These are phyloP conservation scores for Litchi chinensis DNA, from an alignment of 345 rosid genomes.

Conservation along the genomic window DNA sequence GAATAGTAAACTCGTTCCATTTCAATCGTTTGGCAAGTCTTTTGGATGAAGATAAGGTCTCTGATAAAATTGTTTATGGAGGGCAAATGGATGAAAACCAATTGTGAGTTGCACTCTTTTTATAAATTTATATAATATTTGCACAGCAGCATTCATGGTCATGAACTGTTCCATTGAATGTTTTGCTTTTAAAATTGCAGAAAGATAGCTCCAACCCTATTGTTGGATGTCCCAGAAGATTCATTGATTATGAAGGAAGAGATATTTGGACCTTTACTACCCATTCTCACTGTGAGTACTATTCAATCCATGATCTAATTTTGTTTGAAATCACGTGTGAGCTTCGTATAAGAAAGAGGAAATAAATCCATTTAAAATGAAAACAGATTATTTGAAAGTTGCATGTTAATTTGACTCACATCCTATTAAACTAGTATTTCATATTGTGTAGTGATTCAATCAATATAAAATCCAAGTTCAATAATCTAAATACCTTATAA, in stretches of 20 bases:
- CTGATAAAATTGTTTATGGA: conserved; percentile 43
- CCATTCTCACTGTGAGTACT: conserved; percentile 47
- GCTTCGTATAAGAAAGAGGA: no score
- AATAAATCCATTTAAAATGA: no score
- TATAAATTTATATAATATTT: not conserved
- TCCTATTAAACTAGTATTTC: no score
- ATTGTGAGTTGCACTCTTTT: conserved; percentile 34
- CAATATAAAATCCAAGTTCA: no score
- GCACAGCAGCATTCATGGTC: not conserved
- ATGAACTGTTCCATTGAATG: not conserved
- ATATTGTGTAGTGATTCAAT: no score
- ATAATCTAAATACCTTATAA: no score
- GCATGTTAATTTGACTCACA: no score
- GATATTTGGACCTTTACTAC: conserved; percentile 63
- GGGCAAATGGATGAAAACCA: conserved; percentile 43
- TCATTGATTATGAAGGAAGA: conserved; percentile 58
- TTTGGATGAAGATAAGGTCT: conserved; percentile 44
- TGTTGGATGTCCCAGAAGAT: conserved; percentile 49
- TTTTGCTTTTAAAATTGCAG: conserved; percentile 25
- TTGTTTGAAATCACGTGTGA: no score
- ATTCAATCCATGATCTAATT: not conserved
- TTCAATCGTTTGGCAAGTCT: conserved; percentile 42
- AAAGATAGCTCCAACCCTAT: conserved; percentile 51
- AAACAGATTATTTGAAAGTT: no score
- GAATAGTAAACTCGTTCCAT: conserved; percentile 42